Base-by-base conservation (phyloP, 257 asterid genomes). In the Penstemon eatonii region DNA sequence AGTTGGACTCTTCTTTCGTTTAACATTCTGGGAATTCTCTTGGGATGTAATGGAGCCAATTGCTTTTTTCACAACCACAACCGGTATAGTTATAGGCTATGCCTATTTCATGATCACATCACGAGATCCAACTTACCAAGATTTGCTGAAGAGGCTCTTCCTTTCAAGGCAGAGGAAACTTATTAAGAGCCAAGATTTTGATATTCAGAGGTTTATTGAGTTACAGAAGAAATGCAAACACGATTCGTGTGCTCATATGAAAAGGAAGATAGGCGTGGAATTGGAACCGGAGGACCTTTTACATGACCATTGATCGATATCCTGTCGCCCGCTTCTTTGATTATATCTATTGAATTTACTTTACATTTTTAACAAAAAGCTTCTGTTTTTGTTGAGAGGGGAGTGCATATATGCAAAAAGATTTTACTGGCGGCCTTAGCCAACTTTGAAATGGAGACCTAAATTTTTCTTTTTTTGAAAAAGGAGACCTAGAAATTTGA, bases 1-100 rank as follows among this genome's bases (percentile, higher is more conserved):
- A 46, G 94, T 89, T 0, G 92, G 96, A 4, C 88, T 92, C 59
- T 92, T 92, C 89, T 92, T 92, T 55, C 96, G 98, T 47, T 86
- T 92, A 4, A 92, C 98, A 0, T 92, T 85, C 76, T 92, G 98
- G 98, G 98, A 92, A 70, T 92, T 89, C 70, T 89, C 97, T 60
- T 92, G 98, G 98, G 96, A 92, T 9, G 95, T 89, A 50, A 92
- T 92, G 98, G 98, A 92, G 77, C 98, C 96, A 4, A 83, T 89
- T 49, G 95, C 96, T 2, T 92, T 92, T 69, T 89, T 89, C 84
- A 78, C 90, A 3, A 89, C 96, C 10, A 47, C 97, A 43, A 55
- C 87, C 1, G 96, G 98, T 45, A 81, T 92, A 39, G 88, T 92
- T 15, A 18, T 92, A 33, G 97, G 97, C 56, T 89, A 92, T 61